A percentile compares a stretch with the other conserved stretches of the same genome.
These are phyloP conservation scores for Friedmanniomyces simplex DNA, from an alignment of 495 filamentous ascomycete species.

Conservation along the genomic window DNA sequence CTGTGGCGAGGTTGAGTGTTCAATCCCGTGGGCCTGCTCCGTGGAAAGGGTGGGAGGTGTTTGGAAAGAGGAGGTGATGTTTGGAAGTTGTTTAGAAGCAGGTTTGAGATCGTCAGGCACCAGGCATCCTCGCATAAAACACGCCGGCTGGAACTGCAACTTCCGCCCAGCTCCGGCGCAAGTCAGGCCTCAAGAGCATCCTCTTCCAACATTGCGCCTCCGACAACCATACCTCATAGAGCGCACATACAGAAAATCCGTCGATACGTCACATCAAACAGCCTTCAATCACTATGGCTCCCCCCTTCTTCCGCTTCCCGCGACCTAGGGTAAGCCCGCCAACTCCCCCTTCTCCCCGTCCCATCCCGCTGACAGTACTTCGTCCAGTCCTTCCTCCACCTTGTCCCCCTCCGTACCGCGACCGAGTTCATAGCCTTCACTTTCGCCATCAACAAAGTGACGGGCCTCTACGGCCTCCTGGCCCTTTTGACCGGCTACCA, in stretches of 20 bases:
- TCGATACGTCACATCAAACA: too few relatives aligned
- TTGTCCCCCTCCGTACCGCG: conserved; percentile 77
- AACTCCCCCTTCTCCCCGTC: background rate
- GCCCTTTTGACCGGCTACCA: conserved; percentile 46
- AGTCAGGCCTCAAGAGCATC: background rate
- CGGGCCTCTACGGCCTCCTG: conserved; percentile 78
- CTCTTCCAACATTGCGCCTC: background rate
- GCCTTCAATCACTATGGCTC: background rate
- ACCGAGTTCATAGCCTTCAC: conserved; percentile 70
- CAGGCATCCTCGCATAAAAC: too few relatives aligned
- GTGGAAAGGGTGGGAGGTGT: too few relatives aligned
- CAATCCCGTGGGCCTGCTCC: too few relatives aligned
- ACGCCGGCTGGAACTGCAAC: background rate
- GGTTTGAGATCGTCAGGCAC: too few relatives aligned
- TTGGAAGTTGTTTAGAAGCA: too few relatives aligned
- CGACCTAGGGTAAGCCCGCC: conserved; percentile 5
- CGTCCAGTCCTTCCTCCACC: conserved; percentile 52
- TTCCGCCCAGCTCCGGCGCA: background rate
- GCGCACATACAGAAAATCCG: too few relatives aligned
- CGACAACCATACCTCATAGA: too few relatives aligned
- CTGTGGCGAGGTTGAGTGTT: too few relatives aligned
- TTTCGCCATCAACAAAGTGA: conserved; percentile 76
- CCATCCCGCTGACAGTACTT: background rate
- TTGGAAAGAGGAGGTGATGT: too few relatives aligned
- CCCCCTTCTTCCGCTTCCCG: conserved; percentile 2